Percentiles rank a stretch among this genome's conserved stretches.
phyloP scores from a whole-genome alignment of 768 basidiomycete species.

The Trametes villosa region DNA sequence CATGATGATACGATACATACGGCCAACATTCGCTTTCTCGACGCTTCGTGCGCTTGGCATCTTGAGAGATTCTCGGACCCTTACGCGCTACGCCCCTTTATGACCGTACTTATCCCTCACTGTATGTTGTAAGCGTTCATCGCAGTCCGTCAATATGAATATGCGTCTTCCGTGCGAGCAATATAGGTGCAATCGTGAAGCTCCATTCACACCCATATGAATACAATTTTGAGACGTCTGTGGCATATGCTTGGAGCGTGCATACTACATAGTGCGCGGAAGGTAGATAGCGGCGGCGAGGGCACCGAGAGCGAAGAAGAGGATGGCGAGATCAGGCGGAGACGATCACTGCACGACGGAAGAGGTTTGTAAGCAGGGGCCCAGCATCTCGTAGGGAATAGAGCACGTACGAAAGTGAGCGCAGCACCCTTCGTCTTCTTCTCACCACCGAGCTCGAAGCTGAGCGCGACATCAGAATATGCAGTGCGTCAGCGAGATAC shows the following conservation, averaged over 20 bases:
- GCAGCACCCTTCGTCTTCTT: constrained; percentile 99
- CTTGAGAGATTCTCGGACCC: neutral
- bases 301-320: constrained; percentile 23
- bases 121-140: neutral
- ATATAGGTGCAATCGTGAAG: constrained; percentile 10
- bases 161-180: neutral
- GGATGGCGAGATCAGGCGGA: constrained; percentile 21
- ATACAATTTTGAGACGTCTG: constrained; percentile 29
- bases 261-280: constrained; percentile 35
- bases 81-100: neutral
- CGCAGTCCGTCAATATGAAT: neutral
- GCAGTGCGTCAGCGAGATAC: neutral
- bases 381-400: neutral
- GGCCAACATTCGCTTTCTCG: neutral
- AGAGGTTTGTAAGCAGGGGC: neutral
- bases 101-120: neutral
- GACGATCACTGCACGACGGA: constrained; percentile 26
- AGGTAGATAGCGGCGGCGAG: constrained; percentile 26
- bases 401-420: constrained; percentile 81
- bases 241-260: constrained; percentile 30
- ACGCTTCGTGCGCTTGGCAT: no score
- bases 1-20: neutral
- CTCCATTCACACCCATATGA: constrained; percentile 24
- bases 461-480: constrained; percentile 33
- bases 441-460: constrained; percentile 99